Base-by-base conservation (phyloP, 208 protist genomes). In the Trypanosoma congolense region DNA sequence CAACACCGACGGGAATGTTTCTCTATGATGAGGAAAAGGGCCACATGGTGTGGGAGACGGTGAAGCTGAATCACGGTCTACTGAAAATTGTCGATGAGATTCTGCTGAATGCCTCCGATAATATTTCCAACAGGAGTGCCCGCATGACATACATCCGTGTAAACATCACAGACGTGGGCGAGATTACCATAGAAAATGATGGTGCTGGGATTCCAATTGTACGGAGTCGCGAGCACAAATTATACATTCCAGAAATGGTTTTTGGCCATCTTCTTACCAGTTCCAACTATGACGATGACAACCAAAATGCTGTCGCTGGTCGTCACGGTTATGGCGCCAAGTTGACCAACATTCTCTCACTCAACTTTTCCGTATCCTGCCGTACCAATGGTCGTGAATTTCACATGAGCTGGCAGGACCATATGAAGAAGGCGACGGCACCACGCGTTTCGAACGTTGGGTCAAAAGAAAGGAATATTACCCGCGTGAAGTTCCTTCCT, bases 311-410 rank as follows among this genome's bases (percentile, higher is more conserved):
- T 29, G 95, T 93, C 10, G 97, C 97, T 22, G 98, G 98, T 6
- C 79, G 96, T 18, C 97, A 99, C 75, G 98, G 98, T 22, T 98
- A 97, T 68, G 97, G 97, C 47, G 95, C 96, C 21, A 98, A 98
- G 77, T 75, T 97, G 9, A 97, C 98, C 28, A 99, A 99, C 73
- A 99, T 99, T 48, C 99, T 99, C 61, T 98, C 95, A n/a, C 97
- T 54, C 10, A 70, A 96, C 58, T 99, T 99, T 63, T 86, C 77
- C 10, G 82, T 99, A 3, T 62, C 65, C 30, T 98, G 99, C 73
- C 67, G 75, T 41, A 88, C 76, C 28, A 74, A 75, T 3, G 81
- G 87, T 8, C 90, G 82, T 40, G 87, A 96, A 52, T 98, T 96
- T 66, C 82, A 87, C 38, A 95, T 99, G 84, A 87, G 65, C 24